A percentile compares a stretch with the other conserved stretches of the same genome.
Conservation (phyloP, 2,329 filamentous ascomycete genomes). For the Clarireedia sp. region DNA sequence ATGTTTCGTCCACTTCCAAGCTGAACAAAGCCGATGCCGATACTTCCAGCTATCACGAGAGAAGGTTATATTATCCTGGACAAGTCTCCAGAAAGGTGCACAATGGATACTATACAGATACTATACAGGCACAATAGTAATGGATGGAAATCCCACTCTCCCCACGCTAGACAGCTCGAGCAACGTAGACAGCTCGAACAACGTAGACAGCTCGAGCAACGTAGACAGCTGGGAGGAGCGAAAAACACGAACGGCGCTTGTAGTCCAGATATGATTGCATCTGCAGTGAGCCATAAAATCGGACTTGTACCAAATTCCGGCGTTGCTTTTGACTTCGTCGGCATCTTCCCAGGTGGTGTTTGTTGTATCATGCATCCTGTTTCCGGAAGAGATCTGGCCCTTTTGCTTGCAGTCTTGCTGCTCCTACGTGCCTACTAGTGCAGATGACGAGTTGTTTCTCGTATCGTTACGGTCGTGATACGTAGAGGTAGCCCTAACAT, state of each 20-base stretch:
- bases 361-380: not conserved
- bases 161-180: constrained; percentile 3
- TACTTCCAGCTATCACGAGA: not conserved
- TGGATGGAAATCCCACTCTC: constrained; percentile 3
- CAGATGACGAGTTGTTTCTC: not conserved
- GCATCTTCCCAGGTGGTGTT: not conserved
- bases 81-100: not conserved
- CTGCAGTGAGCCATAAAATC: constrained; percentile 6
- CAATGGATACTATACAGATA: not conserved
- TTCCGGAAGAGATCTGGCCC: not conserved
- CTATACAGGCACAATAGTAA: not conserved
- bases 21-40: constrained; percentile 6
- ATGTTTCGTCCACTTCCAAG: constrained; percentile 4
- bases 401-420: not conserved
- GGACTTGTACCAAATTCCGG: not conserved
- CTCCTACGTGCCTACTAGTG: not conserved
- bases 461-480: not conserved
- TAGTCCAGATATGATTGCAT: not conserved
- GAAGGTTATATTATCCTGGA: constrained; percentile 2
- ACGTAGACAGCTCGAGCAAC: not conserved
- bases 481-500: not conserved
- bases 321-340: not conserved
- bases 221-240: not conserved
- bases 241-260: constrained; percentile 3
- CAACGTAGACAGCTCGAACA: not conserved